Base-by-base conservation (phyloP, 2,329 filamentous ascomycete species). In the Colletotrichum navitas region DNA sequence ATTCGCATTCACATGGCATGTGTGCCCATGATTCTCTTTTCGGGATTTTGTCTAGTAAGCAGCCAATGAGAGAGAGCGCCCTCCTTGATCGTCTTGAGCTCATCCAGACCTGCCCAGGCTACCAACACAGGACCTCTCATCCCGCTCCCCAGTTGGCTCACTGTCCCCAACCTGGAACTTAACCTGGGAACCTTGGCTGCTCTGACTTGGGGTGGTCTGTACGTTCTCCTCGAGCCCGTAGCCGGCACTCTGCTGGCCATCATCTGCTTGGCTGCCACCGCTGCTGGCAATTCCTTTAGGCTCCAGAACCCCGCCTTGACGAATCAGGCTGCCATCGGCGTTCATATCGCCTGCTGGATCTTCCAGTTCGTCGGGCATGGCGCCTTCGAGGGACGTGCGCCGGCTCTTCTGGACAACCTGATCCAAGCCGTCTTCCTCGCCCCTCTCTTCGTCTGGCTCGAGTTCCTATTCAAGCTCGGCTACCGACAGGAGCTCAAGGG, bases 371-470 rank as follows among this genome's bases (percentile, higher is more conserved):
- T 98, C 62, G 96, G 96, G 36, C 96, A 99, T 79, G 95, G 94
- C 47, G 90, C 88, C 62, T 98, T 94, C 76, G 96, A 98, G 82
- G 90, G 93, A 26, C 90, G 95, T 63, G 94, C 95, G 3, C 96
- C 95, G 10, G 95, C 95, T 5, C 84, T 98, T 74, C 84, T 98
- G 59, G 95, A 98, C 83, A 98, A 98, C 78, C 83, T 98, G 52
- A 87, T 97, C 59, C 96, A 98, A 83, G 95, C 96, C 36, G 82
- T 98, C 74, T 95, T 98, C 78, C 87, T 98, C 32, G 96, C 96
- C 0, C 96, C 96, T 11, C 92, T 99, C 78, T 99, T 98, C 77
- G 95, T 98, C 70, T 99, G 96, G 93, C 92, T 99, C 77, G 95
- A 98, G 84, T 83, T 97, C 32, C 87, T 99, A 34, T 99, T 99